Conservation (phyloP, 176 grass and related monocot genomes). For the Carex littledalei region DNA sequence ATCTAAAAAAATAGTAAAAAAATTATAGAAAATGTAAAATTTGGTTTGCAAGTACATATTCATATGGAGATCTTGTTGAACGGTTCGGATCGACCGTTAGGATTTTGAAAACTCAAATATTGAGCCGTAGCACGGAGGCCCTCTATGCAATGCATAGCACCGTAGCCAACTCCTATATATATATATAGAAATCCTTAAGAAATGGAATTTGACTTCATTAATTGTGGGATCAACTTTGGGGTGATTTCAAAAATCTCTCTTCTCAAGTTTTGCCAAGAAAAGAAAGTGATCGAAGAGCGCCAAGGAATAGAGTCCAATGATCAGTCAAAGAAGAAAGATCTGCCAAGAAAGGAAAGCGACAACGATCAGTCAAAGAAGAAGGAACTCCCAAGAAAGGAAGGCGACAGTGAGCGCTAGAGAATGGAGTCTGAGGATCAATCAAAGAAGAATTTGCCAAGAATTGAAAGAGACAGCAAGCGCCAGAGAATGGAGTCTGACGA, state of each 20-base stretch:
- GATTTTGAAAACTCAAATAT: too few species aligned
- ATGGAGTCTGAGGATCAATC: not conserved
- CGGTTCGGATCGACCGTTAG: too few species aligned
- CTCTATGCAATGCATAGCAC: too few species aligned
- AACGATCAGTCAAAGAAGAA: not conserved
- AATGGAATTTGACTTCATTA: too few species aligned
- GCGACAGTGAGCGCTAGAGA: not conserved
- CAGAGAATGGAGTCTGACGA: not conserved
- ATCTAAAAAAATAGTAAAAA: too few species aligned
- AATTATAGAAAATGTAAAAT: too few species aligned
- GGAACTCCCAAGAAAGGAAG: not conserved
- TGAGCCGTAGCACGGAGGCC: too few species aligned
- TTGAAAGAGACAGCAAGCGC: not conserved
- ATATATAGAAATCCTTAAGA: too few species aligned
- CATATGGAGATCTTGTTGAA: too few species aligned
- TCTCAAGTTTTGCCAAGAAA: not conserved
- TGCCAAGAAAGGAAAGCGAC: not conserved
- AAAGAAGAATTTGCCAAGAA: not conserved
- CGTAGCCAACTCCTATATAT: too few species aligned
- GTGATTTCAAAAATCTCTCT: not conserved
- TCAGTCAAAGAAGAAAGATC: not conserved
- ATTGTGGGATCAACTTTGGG: not conserved
- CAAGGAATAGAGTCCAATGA: not conserved
- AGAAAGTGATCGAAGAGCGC: not conserved
- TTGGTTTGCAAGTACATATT: too few species aligned